phyloP scores from a whole-genome alignment of 2,329 filamentous ascomycete genomes.

The Sordariomycetes sp. region DNA sequence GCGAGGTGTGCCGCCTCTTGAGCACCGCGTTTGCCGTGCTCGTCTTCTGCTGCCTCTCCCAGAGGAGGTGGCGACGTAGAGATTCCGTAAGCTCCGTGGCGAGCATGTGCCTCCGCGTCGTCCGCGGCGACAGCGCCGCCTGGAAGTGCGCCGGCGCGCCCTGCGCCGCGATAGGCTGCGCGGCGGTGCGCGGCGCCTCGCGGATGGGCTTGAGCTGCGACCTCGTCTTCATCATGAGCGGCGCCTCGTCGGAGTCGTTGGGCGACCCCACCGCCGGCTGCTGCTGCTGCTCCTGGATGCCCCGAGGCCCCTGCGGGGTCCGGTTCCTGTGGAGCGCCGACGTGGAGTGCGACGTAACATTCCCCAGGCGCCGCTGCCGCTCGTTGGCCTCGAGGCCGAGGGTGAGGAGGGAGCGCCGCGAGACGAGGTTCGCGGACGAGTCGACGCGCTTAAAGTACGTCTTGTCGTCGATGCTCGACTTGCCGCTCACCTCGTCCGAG shows the following conservation, averaged over 20 bases:
- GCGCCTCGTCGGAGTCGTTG: conserved; percentile 48
- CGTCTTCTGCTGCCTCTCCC: conserved; percentile 92
- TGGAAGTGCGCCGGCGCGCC: conserved; percentile 52
- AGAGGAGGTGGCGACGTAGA: conserved; percentile 78
- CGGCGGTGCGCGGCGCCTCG: conserved; percentile 51
- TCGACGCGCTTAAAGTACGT: conserved; percentile 82
- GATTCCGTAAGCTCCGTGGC: conserved; percentile 89
- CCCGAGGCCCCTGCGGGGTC: conserved; percentile 23
- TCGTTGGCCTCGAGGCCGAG: conserved; percentile 72
- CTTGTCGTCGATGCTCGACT: conserved; percentile 69
- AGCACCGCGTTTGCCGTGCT: conserved; percentile 78
- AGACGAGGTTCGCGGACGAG: conserved; percentile 72
- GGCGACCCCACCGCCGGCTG: conserved; percentile 20
- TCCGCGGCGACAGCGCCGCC: conserved; percentile 75
- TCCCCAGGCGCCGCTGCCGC: conserved; percentile 55
- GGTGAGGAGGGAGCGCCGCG: conserved; percentile 78
- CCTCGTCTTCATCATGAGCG: conserved; percentile 44
- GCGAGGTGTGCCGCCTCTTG: conserved; percentile 80
- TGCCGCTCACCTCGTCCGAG: conserved; percentile 68
- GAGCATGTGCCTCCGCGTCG: conserved; percentile 89
- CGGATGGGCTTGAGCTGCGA: conserved; percentile 38
- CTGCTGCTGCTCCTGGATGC: conserved; percentile 8
- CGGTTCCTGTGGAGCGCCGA: conserved; percentile 55
- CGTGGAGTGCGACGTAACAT: conserved; percentile 52
- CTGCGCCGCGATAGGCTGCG: conserved; percentile 68